A percentile compares a stretch with the other conserved stretches of the same genome.
These are phyloP conservation scores for Amaranthus hypochondriacus DNA, from an alignment of 148 eudicot genomes.

Conservation along the genomic window DNA sequence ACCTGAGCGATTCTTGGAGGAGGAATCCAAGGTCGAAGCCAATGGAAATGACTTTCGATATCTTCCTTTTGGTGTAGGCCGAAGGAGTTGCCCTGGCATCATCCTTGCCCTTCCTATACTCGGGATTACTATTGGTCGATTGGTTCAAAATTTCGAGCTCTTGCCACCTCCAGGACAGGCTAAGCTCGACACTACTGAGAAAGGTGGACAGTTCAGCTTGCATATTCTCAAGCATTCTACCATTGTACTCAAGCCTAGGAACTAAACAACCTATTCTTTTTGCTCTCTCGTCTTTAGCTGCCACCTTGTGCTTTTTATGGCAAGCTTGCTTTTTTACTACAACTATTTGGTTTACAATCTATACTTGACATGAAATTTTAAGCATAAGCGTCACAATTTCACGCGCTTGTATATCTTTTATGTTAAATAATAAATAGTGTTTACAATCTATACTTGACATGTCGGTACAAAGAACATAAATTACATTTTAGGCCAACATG, in stretches of 20 bases:
- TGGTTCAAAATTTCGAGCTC: slow-evolving; percentile 78
- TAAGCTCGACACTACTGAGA: slow-evolving; percentile 69
- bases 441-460: too few relatives aligned
- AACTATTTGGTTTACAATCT: background rate
- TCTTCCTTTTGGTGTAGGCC: slow-evolving; percentile 76
- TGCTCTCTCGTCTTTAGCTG: background rate
- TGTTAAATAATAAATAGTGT: too few relatives aligned
- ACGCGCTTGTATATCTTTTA: too few relatives aligned
- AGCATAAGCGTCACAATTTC: background rate
- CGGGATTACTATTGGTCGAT: slow-evolving; percentile 67
- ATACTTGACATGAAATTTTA: background rate
- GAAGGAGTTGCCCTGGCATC: slow-evolving; percentile 90
- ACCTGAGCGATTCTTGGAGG: slow-evolving; percentile 86
- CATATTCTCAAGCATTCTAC: slow-evolving; percentile 66
- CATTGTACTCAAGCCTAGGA: slow-evolving; percentile 57
- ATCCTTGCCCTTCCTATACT: slow-evolving; percentile 76
- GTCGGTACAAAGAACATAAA: too few relatives aligned
- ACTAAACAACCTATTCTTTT: background rate
- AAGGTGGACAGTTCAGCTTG: slow-evolving; percentile 69
- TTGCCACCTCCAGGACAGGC: slow-evolving; percentile 74
- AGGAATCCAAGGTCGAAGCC: slow-evolving; percentile 75
- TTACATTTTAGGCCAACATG: too few relatives aligned
- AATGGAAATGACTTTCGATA: slow-evolving; percentile 78
- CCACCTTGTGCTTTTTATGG: background rate
- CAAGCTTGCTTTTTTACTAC: background rate